Evolutionary conservation across 495 filamentous ascomycete genomes (phyloP), one percentile per base, ranked within the genome.

Genomic region (Friedmanniomyces endolithicus): DNA sequence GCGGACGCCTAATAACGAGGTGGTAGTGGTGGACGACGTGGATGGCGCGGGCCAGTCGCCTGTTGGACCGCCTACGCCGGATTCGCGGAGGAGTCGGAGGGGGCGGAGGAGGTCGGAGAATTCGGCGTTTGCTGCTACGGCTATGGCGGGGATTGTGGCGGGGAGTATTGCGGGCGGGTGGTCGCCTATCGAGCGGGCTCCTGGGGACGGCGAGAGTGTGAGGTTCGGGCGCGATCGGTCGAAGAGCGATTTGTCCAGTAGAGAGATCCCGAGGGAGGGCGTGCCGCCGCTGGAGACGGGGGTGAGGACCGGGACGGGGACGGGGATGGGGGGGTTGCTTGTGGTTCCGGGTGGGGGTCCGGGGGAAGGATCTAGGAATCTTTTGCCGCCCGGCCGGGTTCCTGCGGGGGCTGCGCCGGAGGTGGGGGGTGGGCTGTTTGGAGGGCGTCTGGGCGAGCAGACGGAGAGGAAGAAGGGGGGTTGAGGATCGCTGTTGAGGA

Each of bases 101-200:
- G 81, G 77, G 31, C 80, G 89, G 53, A 95, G 89, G 33, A 81
- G 89, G 19, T 94, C 88, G 6, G n/a, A n/a, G n/a, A 94, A 89
- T 69, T 94, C 87, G 0, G 81, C 85, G 1, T 78, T 94, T 46
- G 47, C 37, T 19, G 88, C 86, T 11, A 86, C 87, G 4, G 87
- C 88, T 33, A 85, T 86, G 87, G 84, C 88, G 23, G 89, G 89
- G 57, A 80, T 95, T 47, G 82, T 95, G 53, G 89, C 88, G 34
- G 88, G 87, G 49, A 85, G 84, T 68, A 82, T 95, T 47, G 87
- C 80, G 33, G 87, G 87, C 35, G 87, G 87, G 40, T 94, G 87
- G 88, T 94, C 88, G 47, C 89, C 89, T 0, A 85, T 92, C 52
- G 87, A 88, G 52, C 73, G 78, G 22, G 33, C 31, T 29, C 50